phyloP scores from a whole-genome alignment of 257 asterid species.

The Capsicum chinense region DNA sequence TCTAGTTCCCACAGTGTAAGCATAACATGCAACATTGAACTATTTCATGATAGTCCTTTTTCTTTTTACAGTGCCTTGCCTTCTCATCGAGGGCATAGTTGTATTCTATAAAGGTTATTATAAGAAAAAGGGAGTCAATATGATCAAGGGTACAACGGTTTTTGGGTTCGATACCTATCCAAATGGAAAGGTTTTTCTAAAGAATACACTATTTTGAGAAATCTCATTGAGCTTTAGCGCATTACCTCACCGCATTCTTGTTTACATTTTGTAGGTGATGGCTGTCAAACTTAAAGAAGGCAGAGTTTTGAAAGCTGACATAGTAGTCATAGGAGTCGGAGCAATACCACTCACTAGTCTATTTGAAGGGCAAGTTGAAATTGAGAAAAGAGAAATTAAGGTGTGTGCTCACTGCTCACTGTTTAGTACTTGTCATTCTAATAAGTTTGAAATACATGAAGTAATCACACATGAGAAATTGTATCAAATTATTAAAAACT shows the following conservation, averaged over 20 bases:
- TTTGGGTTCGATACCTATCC: conserved; percentile 74
- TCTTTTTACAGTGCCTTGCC: conserved; percentile 79
- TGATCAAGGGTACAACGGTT: conserved; percentile 95
- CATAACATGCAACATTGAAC: background rate
- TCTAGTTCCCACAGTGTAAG: background rate
- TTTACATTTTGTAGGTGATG: conserved; percentile 59
- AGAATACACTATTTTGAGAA: conserved; percentile 12
- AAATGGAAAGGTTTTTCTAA: conserved; percentile 66
- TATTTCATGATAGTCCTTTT: conserved; percentile 2
- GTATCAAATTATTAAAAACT: too few relatives aligned
- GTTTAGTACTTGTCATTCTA: conserved; percentile 9
- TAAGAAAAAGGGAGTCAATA: conserved; percentile 74
- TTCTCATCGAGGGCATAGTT: conserved; percentile 88
- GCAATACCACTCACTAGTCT: conserved; percentile 71
- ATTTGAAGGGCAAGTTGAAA: conserved; percentile 88
- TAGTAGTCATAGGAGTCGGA: conserved; percentile 95
- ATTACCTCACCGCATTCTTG: conserved; percentile 23
- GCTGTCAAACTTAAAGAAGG: conserved; percentile 89
- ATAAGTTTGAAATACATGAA: too few relatives aligned
- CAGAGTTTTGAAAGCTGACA: conserved; percentile 88
- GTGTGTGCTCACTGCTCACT: conserved; percentile 41
- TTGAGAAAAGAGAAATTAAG: conserved; percentile 94
- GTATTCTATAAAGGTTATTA: conserved; percentile 88
- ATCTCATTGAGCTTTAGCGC: conserved; percentile 15
- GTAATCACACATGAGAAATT: too few relatives aligned